Base-by-base conservation (phyloP, 768 basidiomycete species). In the Sutorius australiensis region DNA sequence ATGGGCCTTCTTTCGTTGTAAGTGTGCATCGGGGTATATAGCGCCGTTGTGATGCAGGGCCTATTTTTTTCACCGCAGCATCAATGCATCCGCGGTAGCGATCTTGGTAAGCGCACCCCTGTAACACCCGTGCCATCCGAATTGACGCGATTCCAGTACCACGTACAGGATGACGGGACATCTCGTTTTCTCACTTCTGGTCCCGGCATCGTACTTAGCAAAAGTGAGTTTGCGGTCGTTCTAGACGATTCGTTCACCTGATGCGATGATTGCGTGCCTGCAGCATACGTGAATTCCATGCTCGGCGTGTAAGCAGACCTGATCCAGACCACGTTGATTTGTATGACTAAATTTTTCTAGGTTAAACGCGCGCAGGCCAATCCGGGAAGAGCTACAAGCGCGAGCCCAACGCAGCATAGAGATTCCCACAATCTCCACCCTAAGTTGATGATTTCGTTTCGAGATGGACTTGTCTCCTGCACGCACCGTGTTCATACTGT, bases 241-340 rank as follows among this genome's bases (percentile, higher is more conserved):
- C 7, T 0, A 27, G 11, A 6, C 1, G 1, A n/a, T 41, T 19
- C 2, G 13, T 24, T 28, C n/a, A 14, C 0, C 16, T 27, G 16
- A 19, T 31, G 51, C 3, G 48, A 13, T 5, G 10, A 13, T 6
- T 13, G 6, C 36, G 11, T 31, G 3, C 31, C 19, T 10, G 21
- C 37, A 66, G 65, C 55, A 27, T 66, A 61, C 14, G 12, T 41
- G 24, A 68, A 66, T 28, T 68, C 61, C n/a, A 61, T 63, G 57
- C 38, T 67, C 9, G 41, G 59, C 12, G 61, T 66, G 65, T 66
- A 43, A 55, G 65, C 28, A 6, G 28, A 19, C 31, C 17, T n/a
- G 9, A 31, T 45, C 17, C n/a, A 21, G 10, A 11, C 2, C 6
- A 16, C 3, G 16, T 17, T 6, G 21, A 42, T 16, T 38, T 11